phyloP scores from a whole-genome alignment of 441 rosid genomes.

The Pelargonium citronellum region DNA sequence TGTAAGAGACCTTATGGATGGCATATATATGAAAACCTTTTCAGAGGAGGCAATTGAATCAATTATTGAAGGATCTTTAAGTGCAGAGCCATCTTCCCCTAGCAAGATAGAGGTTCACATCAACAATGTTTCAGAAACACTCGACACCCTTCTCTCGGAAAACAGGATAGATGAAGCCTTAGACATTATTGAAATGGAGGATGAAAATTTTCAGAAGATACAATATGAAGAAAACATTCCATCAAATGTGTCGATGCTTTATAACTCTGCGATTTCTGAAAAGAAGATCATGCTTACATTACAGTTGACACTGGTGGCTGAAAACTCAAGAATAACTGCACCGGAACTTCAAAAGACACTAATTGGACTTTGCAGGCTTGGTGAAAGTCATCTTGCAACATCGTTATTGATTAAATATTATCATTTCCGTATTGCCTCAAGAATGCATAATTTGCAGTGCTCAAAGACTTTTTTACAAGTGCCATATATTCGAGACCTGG shows the following conservation, averaged over 20 bases:
- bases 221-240: slow-evolving; percentile 23
- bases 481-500: slow-evolving; percentile 41
- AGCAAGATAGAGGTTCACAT: slow-evolving; percentile 32
- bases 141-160: slow-evolving; percentile 46
- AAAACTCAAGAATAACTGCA: slow-evolving; percentile 46
- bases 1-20: slow-evolving; percentile 39
- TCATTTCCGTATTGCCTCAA: slow-evolving; percentile 38
- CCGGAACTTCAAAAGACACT: slow-evolving; percentile 52
- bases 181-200: slow-evolving; percentile 36
- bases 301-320: slow-evolving; percentile 39
- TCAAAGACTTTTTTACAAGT: slow-evolving; percentile 29
- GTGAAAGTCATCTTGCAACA: slow-evolving; percentile 39
- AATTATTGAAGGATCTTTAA: slow-evolving; percentile 22
- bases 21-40: slow-evolving; percentile 26
- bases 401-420: slow-evolving; percentile 48
- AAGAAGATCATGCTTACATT: slow-evolving; percentile 33
- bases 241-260: slow-evolving; percentile 20
- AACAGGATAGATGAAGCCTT: slow-evolving; percentile 48
- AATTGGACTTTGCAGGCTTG: slow-evolving; percentile 41
- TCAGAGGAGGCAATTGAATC: slow-evolving; percentile 34
- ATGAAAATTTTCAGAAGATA: slow-evolving; percentile 32
- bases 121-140: slow-evolving; percentile 32
- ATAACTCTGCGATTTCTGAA: slow-evolving; percentile 37
- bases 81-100: slow-evolving; percentile 23
- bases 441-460: slow-evolving; percentile 32